A percentile compares a stretch with the other conserved stretches of the same genome.
phyloP scores from a whole-genome alignment of 2,329 filamentous ascomycete species.

The Botryosphaeria dothidea region DNA sequence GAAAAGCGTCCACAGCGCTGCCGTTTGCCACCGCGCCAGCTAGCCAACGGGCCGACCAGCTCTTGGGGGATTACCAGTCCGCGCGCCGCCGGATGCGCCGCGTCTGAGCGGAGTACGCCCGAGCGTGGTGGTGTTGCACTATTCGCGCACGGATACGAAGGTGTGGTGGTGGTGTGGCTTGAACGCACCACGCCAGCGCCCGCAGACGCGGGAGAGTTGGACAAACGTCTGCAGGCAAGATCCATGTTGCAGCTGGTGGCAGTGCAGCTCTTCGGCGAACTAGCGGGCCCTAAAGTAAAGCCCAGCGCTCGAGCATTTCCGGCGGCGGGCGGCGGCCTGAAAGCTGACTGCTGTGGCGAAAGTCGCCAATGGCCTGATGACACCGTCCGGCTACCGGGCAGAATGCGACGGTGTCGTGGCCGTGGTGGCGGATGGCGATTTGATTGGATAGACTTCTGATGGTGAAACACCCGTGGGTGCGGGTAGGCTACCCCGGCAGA shows the following conservation, averaged over 20 bases:
- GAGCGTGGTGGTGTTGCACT: not conserved
- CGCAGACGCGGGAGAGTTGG: not conserved
- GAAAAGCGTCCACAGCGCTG: conserved; percentile 1
- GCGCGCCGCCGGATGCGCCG: conserved; percentile 1
- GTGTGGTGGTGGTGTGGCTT: conserved; percentile 9
- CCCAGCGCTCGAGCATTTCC: not conserved
- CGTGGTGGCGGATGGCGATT: not conserved
- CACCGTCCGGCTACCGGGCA: not conserved
- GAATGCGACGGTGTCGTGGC: not conserved
- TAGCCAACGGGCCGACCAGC: conserved; percentile 8
- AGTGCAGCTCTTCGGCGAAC: not conserved
- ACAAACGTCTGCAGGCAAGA: not conserved
- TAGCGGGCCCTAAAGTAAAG: not conserved
- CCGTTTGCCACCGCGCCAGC: conserved; percentile 11
- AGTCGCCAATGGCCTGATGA: not conserved
- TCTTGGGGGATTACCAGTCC: conserved; percentile 15
- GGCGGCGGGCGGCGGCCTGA: not conserved
- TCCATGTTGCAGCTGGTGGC: not conserved
- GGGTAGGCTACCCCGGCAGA: not conserved
- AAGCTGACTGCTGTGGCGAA: not conserved
- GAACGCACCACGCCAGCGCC: not conserved
- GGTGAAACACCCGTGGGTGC: conserved; percentile 2
- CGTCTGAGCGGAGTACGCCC: not conserved
- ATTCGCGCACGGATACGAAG: not conserved
- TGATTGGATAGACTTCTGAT: not conserved